These are phyloP conservation scores for Suillus spraguei DNA, from an alignment of 768 basidiomycete genomes.

Conservation along the genomic window DNA sequence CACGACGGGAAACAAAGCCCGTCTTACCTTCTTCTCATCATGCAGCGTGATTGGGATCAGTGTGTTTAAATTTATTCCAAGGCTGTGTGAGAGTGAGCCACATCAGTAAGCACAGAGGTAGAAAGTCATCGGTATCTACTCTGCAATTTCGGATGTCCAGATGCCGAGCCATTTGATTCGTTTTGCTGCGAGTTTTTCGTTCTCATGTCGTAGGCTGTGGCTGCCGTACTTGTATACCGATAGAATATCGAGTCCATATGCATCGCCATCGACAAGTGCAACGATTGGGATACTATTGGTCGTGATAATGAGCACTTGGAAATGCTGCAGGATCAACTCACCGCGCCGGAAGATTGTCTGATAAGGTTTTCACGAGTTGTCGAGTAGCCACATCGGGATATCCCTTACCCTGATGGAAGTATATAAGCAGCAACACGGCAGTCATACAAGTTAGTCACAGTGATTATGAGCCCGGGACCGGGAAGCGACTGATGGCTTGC, in stretches of 20 bases:
- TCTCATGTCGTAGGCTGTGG: slow-evolving; percentile 67
- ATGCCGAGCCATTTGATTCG: slow-evolving; percentile 84
- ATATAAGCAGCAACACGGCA: slow-evolving; percentile 13
- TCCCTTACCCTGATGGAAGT: slow-evolving; percentile 78
- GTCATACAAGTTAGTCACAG: slow-evolving; percentile 46
- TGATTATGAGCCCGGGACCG: slow-evolving; percentile 75
- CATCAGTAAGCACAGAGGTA: neutral
- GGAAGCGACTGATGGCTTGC: slow-evolving; percentile 50
- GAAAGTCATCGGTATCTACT: slow-evolving; percentile 41
- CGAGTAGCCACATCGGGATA: slow-evolving; percentile 95
- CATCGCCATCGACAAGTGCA: slow-evolving; percentile 87
- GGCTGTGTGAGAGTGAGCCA: slow-evolving; percentile 38
- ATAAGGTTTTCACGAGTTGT: slow-evolving; percentile 75
- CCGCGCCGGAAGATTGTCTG: slow-evolving; percentile 64
- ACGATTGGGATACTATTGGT: slow-evolving; percentile 69
- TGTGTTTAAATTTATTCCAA: slow-evolving; percentile 58
- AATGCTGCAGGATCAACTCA: slow-evolving; percentile 32
- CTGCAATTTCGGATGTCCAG: slow-evolving; percentile 62
- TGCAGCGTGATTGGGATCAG: slow-evolving; percentile 69
- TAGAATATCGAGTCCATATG: slow-evolving; percentile 91
- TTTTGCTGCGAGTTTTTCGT: slow-evolving; percentile 61
- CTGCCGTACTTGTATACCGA: slow-evolving; percentile 89
- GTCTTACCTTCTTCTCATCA: slow-evolving; percentile 74
- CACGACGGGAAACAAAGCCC: neutral
- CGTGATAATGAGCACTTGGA: slow-evolving; percentile 2